Percentiles rank a stretch among this genome's conserved stretches.
phyloP scores from a whole-genome alignment of 306 rosid genomes.

The Lathyrus sativus region DNA sequence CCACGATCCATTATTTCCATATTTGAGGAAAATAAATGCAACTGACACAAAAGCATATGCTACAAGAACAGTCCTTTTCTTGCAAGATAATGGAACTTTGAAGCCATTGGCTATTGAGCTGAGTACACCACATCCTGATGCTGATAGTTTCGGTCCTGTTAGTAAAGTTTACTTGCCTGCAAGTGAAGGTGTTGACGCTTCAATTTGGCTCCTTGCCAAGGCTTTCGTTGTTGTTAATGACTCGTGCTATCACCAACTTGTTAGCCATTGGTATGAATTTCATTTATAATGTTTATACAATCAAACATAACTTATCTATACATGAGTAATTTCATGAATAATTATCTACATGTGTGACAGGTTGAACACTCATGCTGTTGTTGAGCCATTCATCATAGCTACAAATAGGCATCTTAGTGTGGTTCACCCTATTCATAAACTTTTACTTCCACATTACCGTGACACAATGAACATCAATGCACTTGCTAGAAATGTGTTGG shows the following conservation, averaged over 20 bases:
- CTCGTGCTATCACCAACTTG: slow-evolving; percentile 85
- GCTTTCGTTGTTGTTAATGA: slow-evolving; percentile 89
- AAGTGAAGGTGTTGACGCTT: slow-evolving; percentile 54
- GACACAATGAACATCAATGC: slow-evolving; percentile 86
- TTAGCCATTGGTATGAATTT: slow-evolving; percentile 63
- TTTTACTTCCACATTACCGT: slow-evolving; percentile 84
- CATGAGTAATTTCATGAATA: not conserved
- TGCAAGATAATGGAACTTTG: slow-evolving; percentile 65
- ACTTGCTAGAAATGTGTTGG: slow-evolving; percentile 53
- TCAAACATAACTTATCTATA: not conserved
- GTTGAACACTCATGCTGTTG: slow-evolving; percentile 77
- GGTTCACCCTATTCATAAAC: slow-evolving; percentile 74
- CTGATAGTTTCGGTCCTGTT: slow-evolving; percentile 54
- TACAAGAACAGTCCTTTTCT: slow-evolving; percentile 61
- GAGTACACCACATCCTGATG: slow-evolving; percentile 60
- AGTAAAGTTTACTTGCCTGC: slow-evolving; percentile 58
- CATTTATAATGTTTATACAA: not conserved
- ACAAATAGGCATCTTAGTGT: slow-evolving; percentile 77
- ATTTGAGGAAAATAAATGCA: slow-evolving; percentile 58
- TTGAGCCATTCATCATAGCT: slow-evolving; percentile 88
- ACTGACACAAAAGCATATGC: slow-evolving; percentile 58
- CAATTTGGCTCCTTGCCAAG: slow-evolving; percentile 76
- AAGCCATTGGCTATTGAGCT: slow-evolving; percentile 75
- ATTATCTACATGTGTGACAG: slow-evolving; percentile 37
- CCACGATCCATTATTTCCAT: slow-evolving; percentile 62